phyloP scores from a whole-genome alignment of 805 yeast species.

The Cyberlindnera mississippiensis region DNA sequence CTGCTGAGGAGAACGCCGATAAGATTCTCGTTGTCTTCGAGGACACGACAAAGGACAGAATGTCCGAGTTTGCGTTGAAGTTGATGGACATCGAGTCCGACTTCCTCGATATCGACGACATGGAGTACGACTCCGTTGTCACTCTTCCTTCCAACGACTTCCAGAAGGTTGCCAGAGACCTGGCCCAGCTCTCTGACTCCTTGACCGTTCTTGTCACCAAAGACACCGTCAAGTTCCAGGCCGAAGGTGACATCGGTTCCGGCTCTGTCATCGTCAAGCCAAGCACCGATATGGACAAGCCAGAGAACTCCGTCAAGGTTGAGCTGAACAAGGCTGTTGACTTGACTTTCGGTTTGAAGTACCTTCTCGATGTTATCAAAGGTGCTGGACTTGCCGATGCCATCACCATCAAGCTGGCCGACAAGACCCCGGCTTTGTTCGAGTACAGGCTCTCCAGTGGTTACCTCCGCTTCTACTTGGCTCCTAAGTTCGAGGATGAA shows the following conservation, averaged over 20 bases:
- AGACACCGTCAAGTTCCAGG: conserved; percentile 83
- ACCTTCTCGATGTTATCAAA: conserved; percentile 85
- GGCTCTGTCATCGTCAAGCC: conserved; percentile 88
- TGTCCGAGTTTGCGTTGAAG: conserved; percentile 86
- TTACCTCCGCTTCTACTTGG: conserved; percentile 89
- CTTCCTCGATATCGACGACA: conserved; percentile 87
- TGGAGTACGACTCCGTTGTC: conserved; percentile 83
- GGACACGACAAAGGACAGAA: conserved; percentile 85
- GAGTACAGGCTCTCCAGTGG: conserved; percentile 92
- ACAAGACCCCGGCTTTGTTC: conserved; percentile 89
- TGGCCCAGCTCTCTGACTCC: conserved; percentile 83
- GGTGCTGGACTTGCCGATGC: conserved; percentile 75
- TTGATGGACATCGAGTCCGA: conserved; percentile 97
- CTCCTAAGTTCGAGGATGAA: conserved; percentile 96
- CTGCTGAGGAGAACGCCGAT: conserved; percentile 88
- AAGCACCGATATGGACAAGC: conserved; percentile 71
- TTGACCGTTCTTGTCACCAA: conserved; percentile 82
- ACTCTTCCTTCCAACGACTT: conserved; percentile 87
- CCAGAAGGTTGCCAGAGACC: conserved; percentile 84
- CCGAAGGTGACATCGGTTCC: conserved; percentile 89
- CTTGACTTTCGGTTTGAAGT: conserved; percentile 87
- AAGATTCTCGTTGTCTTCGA: conserved; percentile 78
- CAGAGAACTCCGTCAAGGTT: conserved; percentile 70
- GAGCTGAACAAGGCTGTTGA: conserved; percentile 83
- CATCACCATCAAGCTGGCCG: conserved; percentile 82